Evolutionary conservation across 2,329 filamentous ascomycete species (phyloP).

Genomic region (Neonectria faginata): DNA sequence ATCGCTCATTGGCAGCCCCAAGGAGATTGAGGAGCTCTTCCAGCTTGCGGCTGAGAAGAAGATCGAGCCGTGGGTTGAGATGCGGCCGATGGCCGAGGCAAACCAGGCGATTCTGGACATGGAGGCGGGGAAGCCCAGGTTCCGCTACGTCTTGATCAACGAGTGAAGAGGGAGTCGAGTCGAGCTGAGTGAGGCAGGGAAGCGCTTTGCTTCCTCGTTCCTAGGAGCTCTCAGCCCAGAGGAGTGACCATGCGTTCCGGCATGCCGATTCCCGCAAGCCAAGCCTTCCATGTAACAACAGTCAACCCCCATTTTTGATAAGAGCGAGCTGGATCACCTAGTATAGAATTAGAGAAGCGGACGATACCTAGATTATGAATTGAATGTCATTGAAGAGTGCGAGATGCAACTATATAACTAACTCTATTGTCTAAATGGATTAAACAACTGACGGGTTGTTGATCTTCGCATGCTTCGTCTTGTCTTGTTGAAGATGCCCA

Average conservation of each 20-base stretch:
- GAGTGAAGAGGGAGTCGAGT: constrained; percentile 1
- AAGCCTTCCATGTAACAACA: constrained; percentile 14
- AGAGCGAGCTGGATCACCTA: neutral
- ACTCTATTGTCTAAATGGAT: neutral
- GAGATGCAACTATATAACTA: neutral
- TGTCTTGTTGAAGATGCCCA: neutral
- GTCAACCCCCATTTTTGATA: constrained; percentile 7
- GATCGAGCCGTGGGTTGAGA: constrained; percentile 67
- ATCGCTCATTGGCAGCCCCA: constrained; percentile 59
- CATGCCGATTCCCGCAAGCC: neutral
- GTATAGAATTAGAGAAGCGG: neutral
- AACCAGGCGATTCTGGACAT: constrained; percentile 67
- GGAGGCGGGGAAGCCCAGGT: constrained; percentile 63
- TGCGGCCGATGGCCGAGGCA: constrained; percentile 64
- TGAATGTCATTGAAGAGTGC: neutral
- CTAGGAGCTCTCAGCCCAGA: neutral
- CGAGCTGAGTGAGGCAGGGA: neutral
- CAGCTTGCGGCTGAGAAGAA: constrained; percentile 66
- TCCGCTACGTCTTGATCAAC: constrained; percentile 59
- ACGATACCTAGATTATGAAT: neutral
- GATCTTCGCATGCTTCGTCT: neutral
- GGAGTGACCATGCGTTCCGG: neutral
- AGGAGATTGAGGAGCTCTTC: constrained; percentile 71
- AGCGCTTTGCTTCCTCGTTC: neutral
- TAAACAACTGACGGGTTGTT: neutral